Conservation (phyloP, 306 rosid species). For the Cucumis hystrix region DNA sequence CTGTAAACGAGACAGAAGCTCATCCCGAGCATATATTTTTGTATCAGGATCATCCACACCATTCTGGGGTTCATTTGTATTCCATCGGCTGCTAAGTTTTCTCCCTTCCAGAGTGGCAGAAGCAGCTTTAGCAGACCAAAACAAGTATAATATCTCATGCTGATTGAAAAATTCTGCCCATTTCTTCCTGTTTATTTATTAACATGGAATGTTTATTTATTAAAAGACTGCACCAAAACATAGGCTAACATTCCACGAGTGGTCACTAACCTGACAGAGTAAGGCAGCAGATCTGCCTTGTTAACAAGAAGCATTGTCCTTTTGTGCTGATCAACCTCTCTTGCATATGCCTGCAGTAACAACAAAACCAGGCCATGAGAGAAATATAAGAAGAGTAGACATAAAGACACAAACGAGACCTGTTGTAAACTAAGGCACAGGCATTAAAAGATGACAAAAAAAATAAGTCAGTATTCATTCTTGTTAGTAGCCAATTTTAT, state of each 20-base stretch:
- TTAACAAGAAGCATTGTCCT: conserved; percentile 80
- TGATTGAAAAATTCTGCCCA: conserved; percentile 70
- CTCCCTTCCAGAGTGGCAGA: conserved; percentile 67
- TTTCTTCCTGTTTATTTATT: conserved; percentile 46
- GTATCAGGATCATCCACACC: conserved; percentile 39
- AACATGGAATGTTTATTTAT: conserved; percentile 9
- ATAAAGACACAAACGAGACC: not conserved
- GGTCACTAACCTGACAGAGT: conserved; percentile 54
- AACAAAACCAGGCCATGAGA: not conserved
- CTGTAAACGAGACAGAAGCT: conserved; percentile 77
- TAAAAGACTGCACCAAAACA: conserved; percentile 6
- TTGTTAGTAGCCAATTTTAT: not conserved
- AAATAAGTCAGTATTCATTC: not conserved
- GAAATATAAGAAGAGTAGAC: no score
- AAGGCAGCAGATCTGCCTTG: conserved; percentile 89
- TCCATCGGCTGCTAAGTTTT: conserved; percentile 21
- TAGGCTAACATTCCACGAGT: conserved; percentile 1
- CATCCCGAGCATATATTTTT: conserved; percentile 68
- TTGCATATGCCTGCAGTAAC: conserved; percentile 48
- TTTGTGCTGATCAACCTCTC: conserved; percentile 73
- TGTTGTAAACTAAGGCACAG: not conserved
- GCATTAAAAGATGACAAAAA: not conserved
- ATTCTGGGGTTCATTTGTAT: conserved; percentile 18
- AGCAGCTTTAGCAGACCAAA: conserved; percentile 99
- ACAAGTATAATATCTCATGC: conserved; percentile 60